Conservation (phyloP, 2,329 filamentous ascomycete species). For the Aspergillus brunneoviolaceus region DNA sequence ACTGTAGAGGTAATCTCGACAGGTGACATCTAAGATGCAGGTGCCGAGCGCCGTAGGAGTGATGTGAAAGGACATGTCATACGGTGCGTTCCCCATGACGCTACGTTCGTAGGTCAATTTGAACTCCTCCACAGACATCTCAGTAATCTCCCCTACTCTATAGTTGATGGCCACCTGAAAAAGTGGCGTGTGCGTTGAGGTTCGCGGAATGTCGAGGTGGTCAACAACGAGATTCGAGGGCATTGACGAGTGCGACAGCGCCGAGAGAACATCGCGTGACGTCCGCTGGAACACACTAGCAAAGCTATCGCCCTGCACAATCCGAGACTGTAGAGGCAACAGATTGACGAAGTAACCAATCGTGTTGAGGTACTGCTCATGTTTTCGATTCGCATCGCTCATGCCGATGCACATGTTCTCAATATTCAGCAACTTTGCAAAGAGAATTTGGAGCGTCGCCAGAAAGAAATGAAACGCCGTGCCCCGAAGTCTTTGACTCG, state of each 20-base stretch:
- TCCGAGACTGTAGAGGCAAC: slow-evolving; percentile 1
- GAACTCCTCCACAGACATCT: slow-evolving; percentile 4
- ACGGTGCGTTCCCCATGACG: slow-evolving; percentile 1
- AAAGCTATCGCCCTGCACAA: neutral
- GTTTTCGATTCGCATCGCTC: slow-evolving; percentile 8
- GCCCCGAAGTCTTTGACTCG: neutral
- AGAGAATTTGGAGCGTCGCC: neutral
- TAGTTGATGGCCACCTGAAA: slow-evolving; percentile 14
- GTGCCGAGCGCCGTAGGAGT: neutral
- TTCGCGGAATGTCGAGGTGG: neutral
- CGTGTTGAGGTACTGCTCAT: neutral
- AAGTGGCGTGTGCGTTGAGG: neutral
- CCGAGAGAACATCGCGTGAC: neutral
- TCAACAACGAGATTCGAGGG: slow-evolving; percentile 8
- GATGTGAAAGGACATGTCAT: slow-evolving; percentile 7
- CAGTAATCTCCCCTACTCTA: slow-evolving; percentile 3
- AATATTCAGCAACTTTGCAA: neutral
- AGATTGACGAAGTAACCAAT: slow-evolving; percentile 13
- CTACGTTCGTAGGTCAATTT: neutral
- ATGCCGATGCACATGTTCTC: slow-evolving; percentile 11
- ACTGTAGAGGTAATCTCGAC: slow-evolving; percentile 5
- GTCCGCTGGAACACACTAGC: neutral
- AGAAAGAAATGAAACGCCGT: slow-evolving; percentile 13
- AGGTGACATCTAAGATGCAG: neutral
- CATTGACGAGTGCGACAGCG: slow-evolving; percentile 1